These are phyloP conservation scores for Podaxis carcinomalis DNA, from an alignment of 768 basidiomycete genomes.

Conservation along the genomic window DNA sequence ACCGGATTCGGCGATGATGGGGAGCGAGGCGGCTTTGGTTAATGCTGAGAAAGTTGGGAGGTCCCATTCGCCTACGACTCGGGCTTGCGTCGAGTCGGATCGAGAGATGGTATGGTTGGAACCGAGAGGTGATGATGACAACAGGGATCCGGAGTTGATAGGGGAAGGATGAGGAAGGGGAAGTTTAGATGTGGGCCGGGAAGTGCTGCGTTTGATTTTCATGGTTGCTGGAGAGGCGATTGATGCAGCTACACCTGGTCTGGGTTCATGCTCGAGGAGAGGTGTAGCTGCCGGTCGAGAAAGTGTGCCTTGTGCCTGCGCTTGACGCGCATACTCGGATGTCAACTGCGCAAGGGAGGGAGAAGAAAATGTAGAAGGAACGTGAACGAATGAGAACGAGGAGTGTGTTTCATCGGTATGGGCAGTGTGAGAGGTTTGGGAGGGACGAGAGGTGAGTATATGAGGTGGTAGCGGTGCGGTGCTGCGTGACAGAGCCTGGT, in stretches of 20 bases:
- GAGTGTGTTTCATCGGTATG: slow-evolving; percentile 11
- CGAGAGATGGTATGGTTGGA: neutral
- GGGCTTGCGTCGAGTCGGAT: neutral
- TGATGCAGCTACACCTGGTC: slow-evolving; percentile 4
- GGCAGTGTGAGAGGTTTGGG: slow-evolving; percentile 5
- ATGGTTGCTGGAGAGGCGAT: slow-evolving; percentile 5
- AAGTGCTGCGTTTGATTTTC: slow-evolving; percentile 7
- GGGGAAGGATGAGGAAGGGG: neutral
- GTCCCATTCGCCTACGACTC: slow-evolving; percentile 37
- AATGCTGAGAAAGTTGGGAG: slow-evolving; percentile 56
- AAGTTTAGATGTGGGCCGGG: neutral
- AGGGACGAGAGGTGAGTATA: neutral
- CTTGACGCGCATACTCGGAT: neutral
- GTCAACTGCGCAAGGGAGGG: neutral
- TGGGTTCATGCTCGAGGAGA: neutral
- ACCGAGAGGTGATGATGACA: neutral
- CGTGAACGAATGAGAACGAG: slow-evolving; percentile 9
- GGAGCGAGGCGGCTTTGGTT: slow-evolving; percentile 52
- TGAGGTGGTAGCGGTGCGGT: neutral
- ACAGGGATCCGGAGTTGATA: neutral
- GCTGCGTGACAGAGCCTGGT: neutral
- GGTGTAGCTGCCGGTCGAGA: neutral
- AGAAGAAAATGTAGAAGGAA: neutral
- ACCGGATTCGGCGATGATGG: slow-evolving; percentile 67
- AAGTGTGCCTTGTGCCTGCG: neutral